A percentile compares a stretch with the other conserved stretches of the same genome.
Conservation (phyloP, 2,329 filamentous ascomycete species). For the Penicillium carneum region DNA sequence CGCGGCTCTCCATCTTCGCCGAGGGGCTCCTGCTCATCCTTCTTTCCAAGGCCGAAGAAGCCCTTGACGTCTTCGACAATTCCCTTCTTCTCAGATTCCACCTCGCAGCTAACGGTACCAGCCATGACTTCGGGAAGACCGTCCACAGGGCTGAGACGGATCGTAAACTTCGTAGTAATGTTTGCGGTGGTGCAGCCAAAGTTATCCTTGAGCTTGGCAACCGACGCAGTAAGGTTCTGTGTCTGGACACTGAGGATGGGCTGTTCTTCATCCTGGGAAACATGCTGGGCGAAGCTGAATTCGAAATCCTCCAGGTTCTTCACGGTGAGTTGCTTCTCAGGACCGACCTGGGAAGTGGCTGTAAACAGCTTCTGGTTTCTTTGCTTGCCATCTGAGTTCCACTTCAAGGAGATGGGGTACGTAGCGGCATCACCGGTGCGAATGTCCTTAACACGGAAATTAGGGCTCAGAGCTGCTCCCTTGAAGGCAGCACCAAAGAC, state of each 20-base stretch:
- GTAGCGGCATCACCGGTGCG: constrained; percentile 76
- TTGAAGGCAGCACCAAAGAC: constrained; percentile 96
- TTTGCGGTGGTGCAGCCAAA: constrained; percentile 78
- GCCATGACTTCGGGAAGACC: constrained; percentile 80
- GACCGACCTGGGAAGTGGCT: constrained; percentile 75
- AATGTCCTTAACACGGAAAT: constrained; percentile 98
- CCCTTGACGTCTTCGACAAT: constrained; percentile 96
- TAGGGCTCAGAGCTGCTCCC: constrained; percentile 87
- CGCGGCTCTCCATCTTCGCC: constrained; percentile 65
- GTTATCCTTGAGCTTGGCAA: constrained; percentile 78
- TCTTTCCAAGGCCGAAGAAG: constrained; percentile 92
- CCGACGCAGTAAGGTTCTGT: constrained; percentile 83
- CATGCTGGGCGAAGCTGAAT: constrained; percentile 78
- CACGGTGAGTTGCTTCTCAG: constrained; percentile 83
- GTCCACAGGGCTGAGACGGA: constrained; percentile 74
- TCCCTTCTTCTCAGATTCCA: constrained; percentile 76
- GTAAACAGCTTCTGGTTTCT: constrained; percentile 85
- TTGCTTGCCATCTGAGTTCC: constrained; percentile 73
- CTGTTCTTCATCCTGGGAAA: constrained; percentile 54
- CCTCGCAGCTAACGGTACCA: constrained; percentile 84
- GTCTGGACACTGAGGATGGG: constrained; percentile 73
- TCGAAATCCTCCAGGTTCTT: constrained; percentile 82
- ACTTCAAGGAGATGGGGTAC: constrained; percentile 79
- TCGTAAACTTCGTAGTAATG: constrained; percentile 78
- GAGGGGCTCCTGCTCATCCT: constrained; percentile 77